Evolutionary conservation across 2,329 filamentous ascomycete species (phyloP).

Genomic region (Penicillium digitatum): DNA sequence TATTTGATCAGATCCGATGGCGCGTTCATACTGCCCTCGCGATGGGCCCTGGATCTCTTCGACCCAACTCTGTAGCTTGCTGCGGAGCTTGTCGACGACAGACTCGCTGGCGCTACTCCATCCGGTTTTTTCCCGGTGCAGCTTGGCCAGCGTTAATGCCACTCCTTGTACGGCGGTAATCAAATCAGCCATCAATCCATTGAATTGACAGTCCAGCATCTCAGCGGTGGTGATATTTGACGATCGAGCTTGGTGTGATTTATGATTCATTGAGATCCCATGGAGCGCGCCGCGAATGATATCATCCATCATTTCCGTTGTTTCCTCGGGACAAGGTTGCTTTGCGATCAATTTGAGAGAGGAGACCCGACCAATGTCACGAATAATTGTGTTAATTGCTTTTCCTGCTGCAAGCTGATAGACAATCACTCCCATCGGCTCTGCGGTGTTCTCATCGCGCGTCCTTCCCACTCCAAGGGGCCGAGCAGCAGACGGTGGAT

Average conservation of each 20-base stretch:
- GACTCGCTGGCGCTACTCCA: not conserved
- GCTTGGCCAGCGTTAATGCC: not conserved
- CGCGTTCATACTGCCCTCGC: not conserved
- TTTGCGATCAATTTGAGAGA: not conserved
- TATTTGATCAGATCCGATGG: not conserved
- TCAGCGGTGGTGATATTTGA: not conserved
- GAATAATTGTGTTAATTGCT: slow-evolving; percentile 1
- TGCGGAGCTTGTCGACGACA: not conserved
- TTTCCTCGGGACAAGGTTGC: not conserved
- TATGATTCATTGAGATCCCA: not conserved
- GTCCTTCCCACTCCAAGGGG: not conserved
- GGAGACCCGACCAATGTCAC: not conserved
- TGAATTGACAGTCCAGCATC: not conserved
- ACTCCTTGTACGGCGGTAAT: not conserved
- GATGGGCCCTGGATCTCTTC: not conserved
- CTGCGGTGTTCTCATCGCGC: not conserved
- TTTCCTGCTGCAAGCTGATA: not conserved
- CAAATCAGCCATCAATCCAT: not conserved
- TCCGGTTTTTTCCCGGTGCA: not conserved
- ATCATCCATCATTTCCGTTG: not conserved
- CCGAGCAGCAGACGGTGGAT: not conserved
- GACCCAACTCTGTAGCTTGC: not conserved
- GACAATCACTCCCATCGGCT: slow-evolving; percentile 1
- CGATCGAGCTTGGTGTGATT: not conserved
- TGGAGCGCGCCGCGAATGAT: not conserved